Conservation (phyloP, 73 alveolate genomes). For the Tetrahymena thermophila region DNA sequence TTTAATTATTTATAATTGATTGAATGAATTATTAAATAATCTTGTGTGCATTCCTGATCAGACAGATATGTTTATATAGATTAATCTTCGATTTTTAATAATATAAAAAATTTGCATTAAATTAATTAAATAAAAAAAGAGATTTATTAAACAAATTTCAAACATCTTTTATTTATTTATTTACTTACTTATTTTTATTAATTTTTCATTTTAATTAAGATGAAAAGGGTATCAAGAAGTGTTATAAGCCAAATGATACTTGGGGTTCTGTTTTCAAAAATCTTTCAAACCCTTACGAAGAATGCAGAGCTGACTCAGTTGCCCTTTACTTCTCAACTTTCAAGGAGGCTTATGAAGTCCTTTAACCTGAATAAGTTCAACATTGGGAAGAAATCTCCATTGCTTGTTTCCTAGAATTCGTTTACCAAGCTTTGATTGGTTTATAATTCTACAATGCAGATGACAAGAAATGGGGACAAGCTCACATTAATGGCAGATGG, state of each 20-base stretch:
- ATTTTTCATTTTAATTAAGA: slow-evolving; percentile 55
- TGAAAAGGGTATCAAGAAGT: slow-evolving; percentile 59
- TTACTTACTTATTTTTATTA: no score
- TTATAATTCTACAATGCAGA: slow-evolving; percentile 60
- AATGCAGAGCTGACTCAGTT: slow-evolving; percentile 90
- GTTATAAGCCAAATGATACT: slow-evolving; percentile 75
- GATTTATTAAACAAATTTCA: background rate
- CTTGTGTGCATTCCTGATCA: background rate
- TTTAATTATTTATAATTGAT: background rate
- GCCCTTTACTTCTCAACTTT: slow-evolving; percentile 81
- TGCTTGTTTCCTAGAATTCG: slow-evolving; percentile 56
- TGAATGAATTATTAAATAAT: background rate
- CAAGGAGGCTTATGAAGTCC: slow-evolving; percentile 71
- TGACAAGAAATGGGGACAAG: slow-evolving; percentile 73
- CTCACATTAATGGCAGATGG: slow-evolving; percentile 63
- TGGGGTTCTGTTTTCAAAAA: slow-evolving; percentile 85
- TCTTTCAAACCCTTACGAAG: slow-evolving; percentile 81
- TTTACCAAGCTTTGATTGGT: slow-evolving; percentile 59
- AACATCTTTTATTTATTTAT: no score
- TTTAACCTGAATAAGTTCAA: slow-evolving; percentile 46
- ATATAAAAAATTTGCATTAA: no score
- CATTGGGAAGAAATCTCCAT: slow-evolving; percentile 61
- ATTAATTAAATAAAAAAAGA: no score
- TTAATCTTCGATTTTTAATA: no score
- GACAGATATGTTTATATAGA: no score